Evolutionary conservation across 768 basidiomycete species (phyloP).

Genomic region (Coprinopsis marcescibilis): DNA sequence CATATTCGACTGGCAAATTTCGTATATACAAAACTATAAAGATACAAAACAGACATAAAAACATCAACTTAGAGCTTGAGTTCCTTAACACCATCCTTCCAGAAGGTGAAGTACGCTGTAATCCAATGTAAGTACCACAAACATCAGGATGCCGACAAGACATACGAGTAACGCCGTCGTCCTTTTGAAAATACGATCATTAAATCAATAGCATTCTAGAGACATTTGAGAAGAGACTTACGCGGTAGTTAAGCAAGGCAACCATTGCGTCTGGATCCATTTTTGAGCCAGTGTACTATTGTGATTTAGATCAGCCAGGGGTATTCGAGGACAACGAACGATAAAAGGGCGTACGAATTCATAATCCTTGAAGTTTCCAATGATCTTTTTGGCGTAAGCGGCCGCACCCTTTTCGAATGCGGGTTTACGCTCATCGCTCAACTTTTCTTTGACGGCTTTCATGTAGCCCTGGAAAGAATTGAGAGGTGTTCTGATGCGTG

Average conservation of each 20-base stretch:
- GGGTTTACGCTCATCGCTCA: conserved; percentile 60
- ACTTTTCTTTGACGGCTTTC: conserved; percentile 77
- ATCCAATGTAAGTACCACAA: conserved; percentile 9
- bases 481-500: neutral
- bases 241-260: conserved; percentile 90
- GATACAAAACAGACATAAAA: conserved; percentile 9
- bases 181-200: conserved; percentile 31
- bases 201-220: conserved; percentile 7
- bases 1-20: too few species aligned
- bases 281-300: conserved; percentile 61
- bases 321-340: neutral
- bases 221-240: conserved; percentile 27
- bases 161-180: conserved; percentile 80
- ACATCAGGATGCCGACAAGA: conserved; percentile 12
- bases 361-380: conserved; percentile 87
- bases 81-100: conserved; percentile 91
- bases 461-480: conserved; percentile 67
- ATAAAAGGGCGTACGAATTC: conserved; percentile 65
- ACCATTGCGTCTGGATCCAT: conserved; percentile 94
- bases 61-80: conserved; percentile 50
- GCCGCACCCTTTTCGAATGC: conserved; percentile 80
- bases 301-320: neutral
- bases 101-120: conserved; percentile 86
- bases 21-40: conserved; percentile 2
- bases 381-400: conserved; percentile 80